Conservation (phyloP, 2,329 filamentous ascomycete genomes). For the Colletotrichum lentis region DNA sequence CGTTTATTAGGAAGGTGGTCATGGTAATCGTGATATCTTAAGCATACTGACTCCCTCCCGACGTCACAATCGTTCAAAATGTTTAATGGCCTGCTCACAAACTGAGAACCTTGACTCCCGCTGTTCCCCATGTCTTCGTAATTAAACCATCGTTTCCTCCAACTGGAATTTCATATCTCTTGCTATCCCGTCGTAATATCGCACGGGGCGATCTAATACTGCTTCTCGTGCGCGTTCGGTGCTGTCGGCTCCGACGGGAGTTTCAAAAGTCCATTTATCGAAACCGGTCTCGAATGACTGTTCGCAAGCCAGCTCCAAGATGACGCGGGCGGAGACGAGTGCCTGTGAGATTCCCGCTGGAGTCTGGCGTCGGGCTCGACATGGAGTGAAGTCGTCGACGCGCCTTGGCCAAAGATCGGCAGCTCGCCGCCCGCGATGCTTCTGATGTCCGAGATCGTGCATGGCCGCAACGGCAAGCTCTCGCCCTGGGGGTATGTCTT, state of each 20-base stretch:
- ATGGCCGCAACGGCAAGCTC: not conserved
- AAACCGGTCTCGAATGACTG: not conserved
- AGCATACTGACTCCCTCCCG: too few species aligned
- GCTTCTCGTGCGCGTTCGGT: not conserved
- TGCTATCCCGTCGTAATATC: too few species aligned
- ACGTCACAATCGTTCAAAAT: too few species aligned
- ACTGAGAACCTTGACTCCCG: too few species aligned
- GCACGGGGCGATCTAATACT: too few species aligned
- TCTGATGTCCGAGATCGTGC: slow-evolving; percentile 13
- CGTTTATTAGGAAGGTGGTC: too few species aligned
- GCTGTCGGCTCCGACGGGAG: not conserved
- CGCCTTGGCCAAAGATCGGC: not conserved
- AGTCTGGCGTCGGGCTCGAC: not conserved
- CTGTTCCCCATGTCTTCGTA: too few species aligned
- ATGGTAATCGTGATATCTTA: too few species aligned
- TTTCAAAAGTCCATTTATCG: not conserved
- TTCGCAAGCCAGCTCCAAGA: not conserved
- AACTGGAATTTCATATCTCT: too few species aligned
- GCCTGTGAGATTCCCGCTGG: not conserved
- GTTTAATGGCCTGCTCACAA: too few species aligned
- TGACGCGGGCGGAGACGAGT: slow-evolving; percentile 1
- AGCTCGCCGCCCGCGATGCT: slow-evolving; percentile 3
- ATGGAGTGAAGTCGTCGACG: not conserved
- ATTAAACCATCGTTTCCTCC: too few species aligned
- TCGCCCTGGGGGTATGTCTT: slow-evolving; percentile 1